These are phyloP conservation scores for Auricularia cornea DNA, from an alignment of 768 basidiomycete species.

Conservation along the genomic window DNA sequence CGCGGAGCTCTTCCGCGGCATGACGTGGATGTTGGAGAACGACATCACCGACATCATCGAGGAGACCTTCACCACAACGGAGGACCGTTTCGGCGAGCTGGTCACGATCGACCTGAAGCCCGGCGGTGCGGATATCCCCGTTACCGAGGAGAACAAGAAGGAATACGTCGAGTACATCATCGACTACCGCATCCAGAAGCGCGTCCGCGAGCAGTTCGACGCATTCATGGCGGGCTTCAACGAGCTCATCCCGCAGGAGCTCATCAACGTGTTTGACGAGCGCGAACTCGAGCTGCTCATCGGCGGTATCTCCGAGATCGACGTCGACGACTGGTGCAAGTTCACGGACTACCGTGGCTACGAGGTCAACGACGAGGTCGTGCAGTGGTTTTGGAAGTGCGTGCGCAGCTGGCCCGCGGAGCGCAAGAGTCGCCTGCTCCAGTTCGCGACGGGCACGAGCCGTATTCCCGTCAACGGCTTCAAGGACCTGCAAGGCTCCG, in stretches of 20 bases:
- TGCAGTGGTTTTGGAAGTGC: slow-evolving; percentile 99
- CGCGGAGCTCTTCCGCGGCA: slow-evolving; percentile 84
- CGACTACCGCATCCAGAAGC: slow-evolving; percentile 94
- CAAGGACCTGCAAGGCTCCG: slow-evolving; percentile 96
- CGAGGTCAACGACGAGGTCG: slow-evolving; percentile 89
- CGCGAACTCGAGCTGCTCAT: slow-evolving; percentile 94
- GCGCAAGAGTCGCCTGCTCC: slow-evolving; percentile 90
- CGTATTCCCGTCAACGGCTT: slow-evolving; percentile 98
- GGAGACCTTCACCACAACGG: slow-evolving; percentile 93
- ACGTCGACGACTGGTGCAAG: slow-evolving; percentile 99
- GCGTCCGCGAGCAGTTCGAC: slow-evolving; percentile 97
- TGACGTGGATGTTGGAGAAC: slow-evolving; percentile 99
- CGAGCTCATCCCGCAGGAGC: slow-evolving; percentile 95
- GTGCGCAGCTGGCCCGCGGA: slow-evolving; percentile 97
- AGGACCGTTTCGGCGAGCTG: slow-evolving; percentile 97
- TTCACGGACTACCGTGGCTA: slow-evolving; percentile 98
- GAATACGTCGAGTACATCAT: slow-evolving; percentile 93
- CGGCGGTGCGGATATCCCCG: slow-evolving; percentile 75
- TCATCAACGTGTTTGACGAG: slow-evolving; percentile 98
- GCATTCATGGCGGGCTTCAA: slow-evolving; percentile 99
- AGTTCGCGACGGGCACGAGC: slow-evolving; percentile 95
- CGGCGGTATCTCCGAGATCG: slow-evolving; percentile 99
- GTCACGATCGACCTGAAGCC: slow-evolving; percentile 93
- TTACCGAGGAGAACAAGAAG: slow-evolving; percentile 98
- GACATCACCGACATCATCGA: slow-evolving; percentile 98